Conservation (phyloP, 495 filamentous ascomycete species). For the Penicillium silybi region DNA sequence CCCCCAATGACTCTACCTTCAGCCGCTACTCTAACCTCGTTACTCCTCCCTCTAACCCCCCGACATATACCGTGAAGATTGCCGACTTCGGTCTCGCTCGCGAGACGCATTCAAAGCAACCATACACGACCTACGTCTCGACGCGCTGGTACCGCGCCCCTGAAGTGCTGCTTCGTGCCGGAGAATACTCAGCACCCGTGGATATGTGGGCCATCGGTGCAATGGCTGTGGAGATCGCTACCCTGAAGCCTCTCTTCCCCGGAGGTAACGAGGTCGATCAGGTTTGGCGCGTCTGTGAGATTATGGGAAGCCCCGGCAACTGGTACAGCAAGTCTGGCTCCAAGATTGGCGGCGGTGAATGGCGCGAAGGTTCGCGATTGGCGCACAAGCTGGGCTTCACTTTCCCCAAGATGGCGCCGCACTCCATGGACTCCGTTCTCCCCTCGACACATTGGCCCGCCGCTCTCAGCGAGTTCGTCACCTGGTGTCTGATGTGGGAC, state of each 20-base stretch:
- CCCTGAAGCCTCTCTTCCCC: slow-evolving; percentile 93
- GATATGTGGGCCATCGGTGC: slow-evolving; percentile 98
- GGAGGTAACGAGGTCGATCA: slow-evolving; percentile 98
- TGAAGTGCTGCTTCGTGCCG: slow-evolving; percentile 89
- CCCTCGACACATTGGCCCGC: slow-evolving; percentile 88
- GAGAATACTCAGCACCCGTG: slow-evolving; percentile 95
- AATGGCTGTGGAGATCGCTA: slow-evolving; percentile 99
- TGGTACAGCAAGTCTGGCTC: slow-evolving; percentile 91
- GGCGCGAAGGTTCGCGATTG: slow-evolving; percentile 89
- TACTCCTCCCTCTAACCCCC: slow-evolving; percentile 91
- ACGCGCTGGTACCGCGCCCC: slow-evolving; percentile 98
- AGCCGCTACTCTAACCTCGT: slow-evolving; percentile 88
- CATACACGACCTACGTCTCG: slow-evolving; percentile 98
- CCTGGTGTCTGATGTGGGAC: slow-evolving; percentile 99
- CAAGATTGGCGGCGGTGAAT: slow-evolving; percentile 93
- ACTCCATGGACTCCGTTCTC: slow-evolving; percentile 92
- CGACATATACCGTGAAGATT: slow-evolving; percentile 94
- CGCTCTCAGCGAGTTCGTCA: slow-evolving; percentile 86
- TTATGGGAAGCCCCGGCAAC: slow-evolving; percentile 98
- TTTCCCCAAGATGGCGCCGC: slow-evolving; percentile 98
- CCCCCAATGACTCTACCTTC: slow-evolving; percentile 79
- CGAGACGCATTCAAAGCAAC: slow-evolving; percentile 92
- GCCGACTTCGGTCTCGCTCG: slow-evolving; percentile 98
- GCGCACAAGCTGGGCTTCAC: slow-evolving; percentile 97
- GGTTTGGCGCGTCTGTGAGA: slow-evolving; percentile 98